Base-by-base conservation (phyloP, 164 flowering plant species). In the Pachysandra terminalis region DNA sequence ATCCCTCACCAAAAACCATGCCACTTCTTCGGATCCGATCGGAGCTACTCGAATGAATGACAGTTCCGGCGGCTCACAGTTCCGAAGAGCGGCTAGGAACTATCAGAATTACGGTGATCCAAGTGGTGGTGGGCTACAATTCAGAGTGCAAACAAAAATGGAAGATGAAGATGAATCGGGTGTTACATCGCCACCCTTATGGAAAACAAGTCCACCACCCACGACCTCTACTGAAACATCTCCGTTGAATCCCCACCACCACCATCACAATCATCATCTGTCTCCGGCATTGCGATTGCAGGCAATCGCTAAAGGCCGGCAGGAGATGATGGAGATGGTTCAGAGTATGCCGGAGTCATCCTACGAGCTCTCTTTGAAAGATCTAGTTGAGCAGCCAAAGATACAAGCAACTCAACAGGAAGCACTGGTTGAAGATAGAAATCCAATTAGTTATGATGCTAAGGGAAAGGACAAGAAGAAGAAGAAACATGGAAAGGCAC, bases 281-380 rank as follows among this genome's bases (percentile, higher is more conserved):
- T 83, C 87, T 0, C 80, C 80, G 1, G 41, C 66, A 5, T 72
- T 82, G 0, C 61, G 82, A n/a, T 57, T 73, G 0, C 83, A 78
- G 51, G 85, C 71, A 7, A 88, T 90, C n/a, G 88, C 77, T 3
- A 73, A 81, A 62, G 88, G 88, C 12, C 80, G 83, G 73, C 74
- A 57, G 61, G 88, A 89, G 77, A 79, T 91, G 26, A 87, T 91
- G 95, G 88, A 87, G 70, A 85, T 87, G 91, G 71, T 91, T 24
- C 68, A 71, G 51, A 71, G 79, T 82, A 76, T 87, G 81, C 88
- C 97, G 1, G 97, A 91, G 68, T 79, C 86, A 0, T 74, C 77
- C 15, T 86, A 86, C 51, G 97, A 91, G 78, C 88, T 91, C 45
- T 87, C 97, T 4, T 62, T 91, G 25, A 81, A 75, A 66, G 97